Evolutionary conservation across 2,329 filamentous ascomycete species (phyloP).

Genomic region (Eutypella sp.): DNA sequence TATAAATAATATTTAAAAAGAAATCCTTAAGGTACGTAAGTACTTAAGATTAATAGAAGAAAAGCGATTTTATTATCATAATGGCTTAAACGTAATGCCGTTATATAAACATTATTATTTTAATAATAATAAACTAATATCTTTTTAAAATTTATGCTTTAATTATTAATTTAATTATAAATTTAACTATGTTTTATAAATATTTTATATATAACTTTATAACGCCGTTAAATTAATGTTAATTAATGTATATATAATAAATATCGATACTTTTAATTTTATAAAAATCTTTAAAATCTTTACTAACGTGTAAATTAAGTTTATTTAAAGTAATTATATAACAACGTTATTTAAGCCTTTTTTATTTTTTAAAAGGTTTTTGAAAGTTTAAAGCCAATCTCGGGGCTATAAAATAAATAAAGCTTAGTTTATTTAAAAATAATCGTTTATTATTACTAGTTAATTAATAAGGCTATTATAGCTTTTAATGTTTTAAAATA

Average conservation of each 20-base stretch:
- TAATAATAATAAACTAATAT: neutral
- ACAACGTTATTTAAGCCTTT: neutral
- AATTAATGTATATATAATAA: neutral
- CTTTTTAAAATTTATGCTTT: neutral
- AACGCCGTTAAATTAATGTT: neutral
- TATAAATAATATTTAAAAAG: neutral
- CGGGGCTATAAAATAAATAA: neutral
- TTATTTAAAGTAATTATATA: neutral
- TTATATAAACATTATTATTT: neutral
- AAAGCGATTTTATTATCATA: neutral
- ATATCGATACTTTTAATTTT: neutral
- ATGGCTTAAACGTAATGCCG: neutral
- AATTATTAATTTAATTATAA: neutral
- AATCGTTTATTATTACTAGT: neutral
- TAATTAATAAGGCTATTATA: neutral
- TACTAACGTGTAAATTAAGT: neutral
- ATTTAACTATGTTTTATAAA: neutral
- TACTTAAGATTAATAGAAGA: neutral
- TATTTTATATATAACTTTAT: neutral
- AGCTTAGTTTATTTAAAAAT: neutral
- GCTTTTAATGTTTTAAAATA: neutral
- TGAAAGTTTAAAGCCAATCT: neutral
- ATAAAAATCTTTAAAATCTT: neutral
- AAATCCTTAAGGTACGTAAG: neutral
- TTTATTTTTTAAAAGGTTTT: neutral